phyloP scores from a whole-genome alignment of 345 rosid genomes.

The Noccaea bulbosa region DNA sequence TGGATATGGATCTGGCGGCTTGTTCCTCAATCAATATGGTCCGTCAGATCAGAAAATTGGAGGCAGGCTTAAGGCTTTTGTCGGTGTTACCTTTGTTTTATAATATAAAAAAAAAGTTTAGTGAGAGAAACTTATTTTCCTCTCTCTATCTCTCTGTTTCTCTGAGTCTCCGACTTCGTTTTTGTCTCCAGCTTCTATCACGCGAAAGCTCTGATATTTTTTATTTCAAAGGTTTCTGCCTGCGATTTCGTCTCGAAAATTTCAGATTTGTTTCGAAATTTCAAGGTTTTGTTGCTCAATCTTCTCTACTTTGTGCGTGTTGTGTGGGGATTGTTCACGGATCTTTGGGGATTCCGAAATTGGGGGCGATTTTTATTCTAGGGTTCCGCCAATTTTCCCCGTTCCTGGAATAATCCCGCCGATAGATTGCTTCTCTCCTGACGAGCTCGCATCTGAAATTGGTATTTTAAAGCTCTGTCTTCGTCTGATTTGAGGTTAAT shows the following conservation, averaged over 20 bases:
- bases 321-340: constrained; percentile 30
- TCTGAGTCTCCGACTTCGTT: constrained; percentile 25
- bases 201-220: constrained; percentile 34
- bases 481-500: constrained; percentile 23
- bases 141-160: background rate
- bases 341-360: constrained; percentile 31
- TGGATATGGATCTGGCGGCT: constrained; percentile 46
- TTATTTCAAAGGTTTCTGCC: background rate
- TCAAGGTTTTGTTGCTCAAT: constrained; percentile 5
- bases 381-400: constrained; percentile 35
- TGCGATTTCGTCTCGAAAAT: constrained; percentile 20
- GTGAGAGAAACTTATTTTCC: background rate
- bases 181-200: constrained; percentile 26
- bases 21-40: constrained; percentile 6
- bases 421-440: constrained; percentile 12
- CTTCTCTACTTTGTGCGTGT: constrained; percentile 3
- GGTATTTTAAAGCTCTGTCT: constrained; percentile 18
- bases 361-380: constrained; percentile 34
- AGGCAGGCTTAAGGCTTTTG: constrained; percentile 34
- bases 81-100: constrained; percentile 34
- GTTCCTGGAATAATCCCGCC: background rate
- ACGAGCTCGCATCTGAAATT: constrained; percentile 25
- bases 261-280: constrained; percentile 20
- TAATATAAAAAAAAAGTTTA: background rate
- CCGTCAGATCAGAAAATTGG: constrained; percentile 34